Base-by-base conservation (phyloP, 495 filamentous ascomycete genomes). In the Hypomontagnella submonticulosa region DNA sequence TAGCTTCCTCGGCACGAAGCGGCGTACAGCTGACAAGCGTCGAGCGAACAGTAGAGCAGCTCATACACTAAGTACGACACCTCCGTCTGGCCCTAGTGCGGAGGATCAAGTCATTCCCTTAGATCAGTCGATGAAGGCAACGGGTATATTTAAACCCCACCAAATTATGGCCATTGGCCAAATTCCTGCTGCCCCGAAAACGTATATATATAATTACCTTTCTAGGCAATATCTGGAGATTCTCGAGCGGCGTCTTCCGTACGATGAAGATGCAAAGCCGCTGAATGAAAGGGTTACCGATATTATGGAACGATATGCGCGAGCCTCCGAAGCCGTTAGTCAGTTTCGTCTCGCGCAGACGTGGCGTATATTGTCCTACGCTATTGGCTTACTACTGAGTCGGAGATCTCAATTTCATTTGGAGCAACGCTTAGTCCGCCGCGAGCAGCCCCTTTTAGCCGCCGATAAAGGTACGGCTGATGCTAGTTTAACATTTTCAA, bases 281-380 rank as follows among this genome's bases (percentile, higher is more conserved):
- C 61, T 83, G 40, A 66, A 75, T 19, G 69, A 76, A 9, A 79
- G 83, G 9, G 72, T 89, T 32, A 67, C 79, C 7, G 69, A 72
- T 1, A 87, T 87, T 11, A 75, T 90, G 2, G 82, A 87, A 53
- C 77, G 80, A 23, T 92, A 89, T 76, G 89, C 89, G 9, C 77
- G 75, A 48, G 79, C 85, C 47, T 85, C 89, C 4, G 85, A 89
- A 62, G 78, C 80, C 12, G 77, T 84, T 20, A 83, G 83, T 20
- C 78, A 87, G 56, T 83, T 85, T 66, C 85, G 86, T 11, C 76
- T 92, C 10, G 87, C 90, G 6, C 90, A 92, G 68, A 91, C 89
- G 3, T 93, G 90, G 90, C 86, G 87, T 34, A 83, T 92, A 32
- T 72, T 92, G 13, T 86, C 84, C 16, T 87, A 84, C 57, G 84